Evolutionary conservation across 163 green algal genomes (phyloP), one percentile per base, ranked within the genome.

Genomic region (Scenedesmus sp.): DNA sequence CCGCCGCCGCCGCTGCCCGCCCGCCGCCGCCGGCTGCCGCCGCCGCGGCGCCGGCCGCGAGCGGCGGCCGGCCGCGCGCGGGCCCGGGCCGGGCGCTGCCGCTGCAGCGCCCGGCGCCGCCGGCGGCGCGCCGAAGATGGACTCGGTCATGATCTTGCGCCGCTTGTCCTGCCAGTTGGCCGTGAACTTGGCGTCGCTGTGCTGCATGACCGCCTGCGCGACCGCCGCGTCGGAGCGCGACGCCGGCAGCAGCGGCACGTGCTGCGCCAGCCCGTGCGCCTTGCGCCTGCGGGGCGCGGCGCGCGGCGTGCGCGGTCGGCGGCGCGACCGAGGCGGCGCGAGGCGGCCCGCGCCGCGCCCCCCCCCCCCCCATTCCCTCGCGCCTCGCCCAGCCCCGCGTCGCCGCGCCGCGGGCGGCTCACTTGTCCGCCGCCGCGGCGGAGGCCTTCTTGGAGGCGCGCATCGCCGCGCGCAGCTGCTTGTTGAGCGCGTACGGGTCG

Each of bases 401-500:
- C n/a, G n/a, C n/a, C n/a, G n/a, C n/a, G n/a, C n/a, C n/a, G n/a
- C n/a, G n/a, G 39, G 53, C 28, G 58, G 62, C 81, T 75, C 66
- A 89, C 84, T 77, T 71, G 13, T 64, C 29, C 9, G 89, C 84
- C 54, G 80, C 26, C 39, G 50, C 65, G 9, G 78, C 84, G 7
- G 70, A 75, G 3, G 76, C 63, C 24, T 81, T 67, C 36, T 84
- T 85, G 10, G 75, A 75, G 0, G 50, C 50, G 0, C 87, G 75
- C 62, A 91, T 63, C 54, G 70, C 60, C 7, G 80, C 78, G 4
- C 93, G 78, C 60, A 96, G 82, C 34, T 57, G 24, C 70, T 86
- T 87, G 88, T 97, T 97, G 7, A 89, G 69, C 1, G 72, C 73
- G 48, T 92, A 93, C 39, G 91, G 84, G 53, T 95, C 83, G 56